Evolutionary conservation across 2,329 filamentous ascomycete species (phyloP).

Genomic region (Phyllosticta capitalensis): DNA sequence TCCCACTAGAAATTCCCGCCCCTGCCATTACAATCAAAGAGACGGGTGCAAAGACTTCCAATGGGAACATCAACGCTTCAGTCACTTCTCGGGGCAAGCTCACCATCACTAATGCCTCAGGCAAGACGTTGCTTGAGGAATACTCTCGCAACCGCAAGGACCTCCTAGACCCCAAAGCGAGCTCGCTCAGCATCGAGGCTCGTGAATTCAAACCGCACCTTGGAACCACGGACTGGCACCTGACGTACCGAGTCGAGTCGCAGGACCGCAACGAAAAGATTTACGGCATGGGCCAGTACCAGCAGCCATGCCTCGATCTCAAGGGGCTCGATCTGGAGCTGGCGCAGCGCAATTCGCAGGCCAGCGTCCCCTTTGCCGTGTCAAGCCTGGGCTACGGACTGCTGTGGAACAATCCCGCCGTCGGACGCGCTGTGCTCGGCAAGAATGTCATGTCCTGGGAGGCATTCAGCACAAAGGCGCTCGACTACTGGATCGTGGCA

Average conservation of each 20-base stretch:
- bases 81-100: slow-evolving; percentile 43
- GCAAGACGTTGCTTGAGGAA: slow-evolving; percentile 42
- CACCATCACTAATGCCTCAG: slow-evolving; percentile 35
- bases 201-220: slow-evolving; percentile 48
- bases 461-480: slow-evolving; percentile 45
- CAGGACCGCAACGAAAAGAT: slow-evolving; percentile 47
- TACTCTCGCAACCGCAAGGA: slow-evolving; percentile 44
- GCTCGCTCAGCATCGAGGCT: slow-evolving; percentile 46
- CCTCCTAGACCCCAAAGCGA: slow-evolving; percentile 48
- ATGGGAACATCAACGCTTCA: slow-evolving; percentile 40
- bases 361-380: slow-evolving; percentile 53
- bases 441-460: slow-evolving; percentile 54
- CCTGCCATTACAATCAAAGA: slow-evolving; percentile 13
- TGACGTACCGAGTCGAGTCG: slow-evolving; percentile 51
- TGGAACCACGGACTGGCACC: slow-evolving; percentile 42
- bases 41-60: slow-evolving; percentile 33
- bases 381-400: slow-evolving; percentile 54
- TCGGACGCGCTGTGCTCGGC: slow-evolving; percentile 52
- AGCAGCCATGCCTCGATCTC: slow-evolving; percentile 53
- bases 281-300: slow-evolving; percentile 63
- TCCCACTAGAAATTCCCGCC: neutral
- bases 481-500: slow-evolving; percentile 58
- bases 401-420: slow-evolving; percentile 56
- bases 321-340: slow-evolving; percentile 55
- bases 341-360: slow-evolving; percentile 58